Conservation (phyloP, 371 early-diverging fungal species). For the Amoeboaphelidium protococcarum region DNA sequence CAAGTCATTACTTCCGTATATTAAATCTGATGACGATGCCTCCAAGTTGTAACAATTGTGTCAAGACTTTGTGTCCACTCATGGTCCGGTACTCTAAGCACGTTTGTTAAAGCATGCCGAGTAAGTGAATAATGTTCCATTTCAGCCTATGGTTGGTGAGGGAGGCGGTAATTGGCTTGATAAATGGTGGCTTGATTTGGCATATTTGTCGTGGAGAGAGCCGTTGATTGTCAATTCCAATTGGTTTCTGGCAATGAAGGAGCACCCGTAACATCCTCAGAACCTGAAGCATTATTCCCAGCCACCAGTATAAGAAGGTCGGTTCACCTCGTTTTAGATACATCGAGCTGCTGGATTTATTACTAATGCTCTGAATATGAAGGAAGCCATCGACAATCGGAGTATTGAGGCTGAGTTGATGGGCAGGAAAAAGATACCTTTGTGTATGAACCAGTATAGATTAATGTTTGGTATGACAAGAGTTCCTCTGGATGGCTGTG, state of each 20-base stretch:
- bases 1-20: too few relatives aligned
- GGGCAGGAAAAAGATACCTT: conserved; percentile 23
- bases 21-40: too few relatives aligned
- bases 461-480: conserved; percentile 56
- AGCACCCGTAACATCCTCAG: conserved; percentile 19
- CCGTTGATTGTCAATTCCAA: conserved; percentile 59
- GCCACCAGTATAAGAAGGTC: conserved; percentile 11
- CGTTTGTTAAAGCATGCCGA: too few relatives aligned
- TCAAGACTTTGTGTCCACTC: too few relatives aligned
- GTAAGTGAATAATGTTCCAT: too few relatives aligned
- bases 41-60: too few relatives aligned
- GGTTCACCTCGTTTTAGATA: conserved; percentile 37
- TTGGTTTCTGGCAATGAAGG: conserved; percentile 40
- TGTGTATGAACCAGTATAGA: conserved; percentile 75
- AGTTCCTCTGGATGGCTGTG: conserved; percentile 33
- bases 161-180: conserved; percentile 84
- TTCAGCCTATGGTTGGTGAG: too few relatives aligned
- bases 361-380: conserved; percentile 33
- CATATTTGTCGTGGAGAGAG: conserved; percentile 64
- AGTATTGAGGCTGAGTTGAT: conserved; percentile 35
- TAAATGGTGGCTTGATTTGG: conserved; percentile 53
- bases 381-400: conserved; percentile 37
- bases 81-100: too few relatives aligned
- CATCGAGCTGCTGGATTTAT: conserved; percentile 43
- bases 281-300: conserved; percentile 4